phyloP scores from a whole-genome alignment of 306 rosid species.

The Herpetospermum pedunculosum region DNA sequence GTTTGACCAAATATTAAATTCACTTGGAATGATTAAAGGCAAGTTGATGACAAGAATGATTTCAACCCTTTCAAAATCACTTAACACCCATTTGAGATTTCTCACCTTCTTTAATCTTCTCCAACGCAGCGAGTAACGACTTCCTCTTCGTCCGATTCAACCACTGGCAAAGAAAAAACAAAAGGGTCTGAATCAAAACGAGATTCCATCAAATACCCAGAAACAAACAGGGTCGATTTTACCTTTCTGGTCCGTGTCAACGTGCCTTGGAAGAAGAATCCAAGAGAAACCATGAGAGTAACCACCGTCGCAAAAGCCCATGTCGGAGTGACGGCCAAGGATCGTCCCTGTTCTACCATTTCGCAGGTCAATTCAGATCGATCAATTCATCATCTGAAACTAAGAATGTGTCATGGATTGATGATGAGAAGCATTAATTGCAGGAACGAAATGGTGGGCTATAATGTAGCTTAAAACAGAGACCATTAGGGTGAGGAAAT shows the following conservation, averaged over 20 bases:
- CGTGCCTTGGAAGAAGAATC: conserved; percentile 43
- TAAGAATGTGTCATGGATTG: too few relatives aligned
- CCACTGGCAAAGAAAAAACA: conserved; percentile 36
- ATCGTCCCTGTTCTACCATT: conserved; percentile 54
- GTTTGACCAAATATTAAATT: too few relatives aligned
- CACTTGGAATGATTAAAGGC: too few relatives aligned
- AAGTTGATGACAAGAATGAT: too few relatives aligned
- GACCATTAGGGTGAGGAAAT: conserved; percentile 14
- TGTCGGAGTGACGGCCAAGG: conserved; percentile 67
- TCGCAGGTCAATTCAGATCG: conserved; percentile 8
- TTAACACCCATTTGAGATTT: not conserved
- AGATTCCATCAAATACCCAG: not conserved
- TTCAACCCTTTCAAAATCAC: too few relatives aligned
- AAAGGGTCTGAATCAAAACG: not conserved
- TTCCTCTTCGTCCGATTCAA: conserved; percentile 63
- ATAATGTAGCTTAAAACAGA: conserved; percentile 17
- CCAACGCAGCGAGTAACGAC: conserved; percentile 69
- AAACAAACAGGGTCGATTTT: not conserved
- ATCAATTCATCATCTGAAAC: not conserved
- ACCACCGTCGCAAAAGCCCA: conserved; percentile 84
- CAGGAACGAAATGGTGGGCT: conserved; percentile 24
- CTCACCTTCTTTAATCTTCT: conserved; percentile 74
- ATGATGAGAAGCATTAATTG: conserved; percentile 27
- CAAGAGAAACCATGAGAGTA: conserved; percentile 43
- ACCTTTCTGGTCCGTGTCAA: conserved; percentile 47